Percentiles rank a stretch among this genome's conserved stretches.
Conservation (phyloP, 2,329 filamentous ascomycete genomes). For the Monosporascus sp. region DNA sequence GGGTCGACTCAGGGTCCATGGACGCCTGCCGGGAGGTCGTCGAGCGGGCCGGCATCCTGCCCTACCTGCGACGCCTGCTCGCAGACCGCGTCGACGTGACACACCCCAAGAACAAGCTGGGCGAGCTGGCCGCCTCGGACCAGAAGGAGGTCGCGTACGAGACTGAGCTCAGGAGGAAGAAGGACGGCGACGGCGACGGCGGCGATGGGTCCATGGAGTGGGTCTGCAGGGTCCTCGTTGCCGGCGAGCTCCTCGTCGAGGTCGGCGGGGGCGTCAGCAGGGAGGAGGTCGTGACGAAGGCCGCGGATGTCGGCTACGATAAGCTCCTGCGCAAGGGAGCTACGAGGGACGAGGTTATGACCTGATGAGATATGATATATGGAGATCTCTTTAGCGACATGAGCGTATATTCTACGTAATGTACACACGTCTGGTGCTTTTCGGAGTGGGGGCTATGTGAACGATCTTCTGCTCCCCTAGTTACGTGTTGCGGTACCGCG, state of each 20-base stretch:
- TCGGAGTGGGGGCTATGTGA: no score
- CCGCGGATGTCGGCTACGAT: conserved; percentile 44
- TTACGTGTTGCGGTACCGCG: no score
- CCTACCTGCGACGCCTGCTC: conserved; percentile 58
- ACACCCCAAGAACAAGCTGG: conserved; percentile 66
- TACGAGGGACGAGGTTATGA: neutral
- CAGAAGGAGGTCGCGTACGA: conserved; percentile 50
- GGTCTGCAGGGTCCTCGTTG: conserved; percentile 46
- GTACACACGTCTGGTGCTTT: no score
- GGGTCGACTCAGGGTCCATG: conserved; percentile 69
- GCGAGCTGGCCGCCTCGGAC: conserved; percentile 44
- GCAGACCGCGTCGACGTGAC: conserved; percentile 50
- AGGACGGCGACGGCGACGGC: conserved; percentile 14
- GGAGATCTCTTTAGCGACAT: no score
- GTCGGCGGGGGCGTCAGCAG: conserved; percentile 41
- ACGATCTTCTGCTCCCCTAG: no score
- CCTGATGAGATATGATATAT: neutral
- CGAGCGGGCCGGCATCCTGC: conserved; percentile 59
- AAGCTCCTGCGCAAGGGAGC: conserved; percentile 3
- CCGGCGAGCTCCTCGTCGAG: conserved; percentile 38
- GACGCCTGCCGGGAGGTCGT: conserved; percentile 56
- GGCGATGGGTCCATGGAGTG: conserved; percentile 12
- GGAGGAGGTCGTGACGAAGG: conserved; percentile 51
- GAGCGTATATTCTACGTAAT: no score
- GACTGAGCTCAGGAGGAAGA: conserved; percentile 21